Evolutionary conservation across 495 filamentous ascomycete genomes (phyloP).

Genomic region (Annulohypoxylon maeteangense): DNA sequence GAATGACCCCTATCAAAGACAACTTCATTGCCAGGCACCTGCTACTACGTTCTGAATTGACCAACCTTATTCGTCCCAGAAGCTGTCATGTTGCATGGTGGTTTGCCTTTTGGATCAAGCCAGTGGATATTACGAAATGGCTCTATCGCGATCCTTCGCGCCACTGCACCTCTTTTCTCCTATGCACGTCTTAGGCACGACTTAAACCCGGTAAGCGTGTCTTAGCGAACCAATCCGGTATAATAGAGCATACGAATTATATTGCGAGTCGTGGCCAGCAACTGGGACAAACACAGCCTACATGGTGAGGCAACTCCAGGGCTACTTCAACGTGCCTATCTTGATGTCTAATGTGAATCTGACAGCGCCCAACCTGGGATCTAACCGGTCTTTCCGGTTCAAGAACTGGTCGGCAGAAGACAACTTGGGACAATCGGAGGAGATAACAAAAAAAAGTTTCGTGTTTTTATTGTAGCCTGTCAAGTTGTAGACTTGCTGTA

Average conservation of each 20-base stretch:
- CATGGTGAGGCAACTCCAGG: conserved; percentile 6
- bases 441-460: not conserved
- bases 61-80: conserved; percentile 29
- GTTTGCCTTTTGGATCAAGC: conserved; percentile 31
- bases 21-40: conserved; percentile 21
- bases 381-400: not conserved
- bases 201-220: conserved; percentile 22
- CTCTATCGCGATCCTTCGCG: conserved; percentile 28
- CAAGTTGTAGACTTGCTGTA: not conserved
- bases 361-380: conserved; percentile 32
- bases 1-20: conserved; percentile 16
- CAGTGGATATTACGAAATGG: conserved; percentile 33
- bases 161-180: conserved; percentile 13
- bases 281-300: conserved; percentile 12
- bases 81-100: conserved; percentile 28
- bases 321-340: not conserved
- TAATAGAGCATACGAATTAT: conserved; percentile 21
- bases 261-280: conserved; percentile 29
- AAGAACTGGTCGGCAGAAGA: conserved; percentile 9
- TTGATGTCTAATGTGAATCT: conserved; percentile 32
- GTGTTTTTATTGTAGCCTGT: not conserved
- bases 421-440: not conserved
- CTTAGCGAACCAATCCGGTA: conserved; percentile 41
- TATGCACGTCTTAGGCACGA: conserved; percentile 23
- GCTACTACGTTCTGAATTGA: conserved; percentile 31